Evolutionary conservation across 2,329 filamentous ascomycete species (phyloP).

Genomic region (Alternaria sp.): DNA sequence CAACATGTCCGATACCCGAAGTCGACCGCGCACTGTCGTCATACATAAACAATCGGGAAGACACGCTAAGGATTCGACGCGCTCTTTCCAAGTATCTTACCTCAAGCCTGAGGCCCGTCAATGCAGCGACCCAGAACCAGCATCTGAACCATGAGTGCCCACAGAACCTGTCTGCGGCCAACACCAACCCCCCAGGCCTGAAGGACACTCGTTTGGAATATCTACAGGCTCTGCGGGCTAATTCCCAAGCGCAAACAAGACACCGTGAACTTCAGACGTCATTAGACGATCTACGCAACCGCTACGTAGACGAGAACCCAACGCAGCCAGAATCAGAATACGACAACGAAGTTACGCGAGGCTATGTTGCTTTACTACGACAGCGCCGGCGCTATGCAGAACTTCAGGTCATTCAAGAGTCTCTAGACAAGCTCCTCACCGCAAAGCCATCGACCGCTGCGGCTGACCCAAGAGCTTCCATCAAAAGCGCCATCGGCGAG

Average conservation of each 20-base stretch:
- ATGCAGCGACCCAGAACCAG: constrained; percentile 32
- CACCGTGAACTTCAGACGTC: constrained; percentile 42
- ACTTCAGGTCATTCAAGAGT: constrained; percentile 55
- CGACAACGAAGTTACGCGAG: constrained; percentile 33
- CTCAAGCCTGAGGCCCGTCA: constrained; percentile 36
- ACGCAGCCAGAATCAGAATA: constrained; percentile 40
- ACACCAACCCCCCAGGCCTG: constrained; percentile 46
- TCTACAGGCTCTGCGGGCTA: constrained; percentile 53
- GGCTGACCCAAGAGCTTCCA: constrained; percentile 32
- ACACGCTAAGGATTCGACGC: constrained; percentile 46
- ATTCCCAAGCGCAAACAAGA: constrained; percentile 49
- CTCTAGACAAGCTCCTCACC: constrained; percentile 48
- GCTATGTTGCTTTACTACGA: constrained; percentile 54
- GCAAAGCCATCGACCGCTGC: constrained; percentile 41
- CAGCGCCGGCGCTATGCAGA: constrained; percentile 55
- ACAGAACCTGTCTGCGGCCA: constrained; percentile 26
- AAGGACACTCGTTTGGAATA: constrained; percentile 54
- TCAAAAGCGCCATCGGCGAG: constrained; percentile 42
- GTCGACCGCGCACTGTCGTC: constrained; percentile 44
- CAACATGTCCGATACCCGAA: constrained; percentile 46
- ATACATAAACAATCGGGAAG: constrained; percentile 46
- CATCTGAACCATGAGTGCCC: constrained; percentile 44
- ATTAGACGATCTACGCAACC: constrained; percentile 37
- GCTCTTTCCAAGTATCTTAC: constrained; percentile 42
- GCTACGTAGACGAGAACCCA: constrained; percentile 30